Percentiles rank a stretch among this genome's conserved stretches.
Evolutionary conservation across 805 yeast genomes (phyloP).

Genomic region (Candida parachauliodes): DNA sequence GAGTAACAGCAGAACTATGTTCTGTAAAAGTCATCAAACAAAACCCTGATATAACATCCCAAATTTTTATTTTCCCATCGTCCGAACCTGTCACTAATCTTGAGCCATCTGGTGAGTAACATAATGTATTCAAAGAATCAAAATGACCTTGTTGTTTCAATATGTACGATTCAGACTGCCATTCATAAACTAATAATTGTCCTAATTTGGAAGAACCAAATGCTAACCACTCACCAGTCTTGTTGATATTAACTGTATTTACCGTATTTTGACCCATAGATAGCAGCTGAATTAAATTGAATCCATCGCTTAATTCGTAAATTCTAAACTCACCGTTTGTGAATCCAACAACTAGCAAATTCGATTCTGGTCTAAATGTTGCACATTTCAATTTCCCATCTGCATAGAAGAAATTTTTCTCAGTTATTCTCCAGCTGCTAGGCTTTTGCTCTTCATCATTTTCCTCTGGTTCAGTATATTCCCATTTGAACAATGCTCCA

Average conservation of each 20-base stretch:
- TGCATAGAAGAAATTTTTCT: conserved; percentile 70
- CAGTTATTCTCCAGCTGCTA: conserved; percentile 77
- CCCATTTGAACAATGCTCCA: conserved; percentile 93
- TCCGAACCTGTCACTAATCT: conserved; percentile 90
- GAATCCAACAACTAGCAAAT: conserved; percentile 83
- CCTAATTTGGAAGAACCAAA: conserved; percentile 89
- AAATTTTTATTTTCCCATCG: conserved; percentile 93
- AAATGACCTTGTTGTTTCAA: conserved; percentile 97
- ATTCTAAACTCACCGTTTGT: conserved; percentile 85
- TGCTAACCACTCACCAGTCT: conserved; percentile 94
- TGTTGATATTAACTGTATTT: conserved; percentile 74
- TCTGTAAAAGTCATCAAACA: conserved; percentile 89
- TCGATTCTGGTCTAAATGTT: conserved; percentile 71
- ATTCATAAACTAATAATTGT: conserved; percentile 94
- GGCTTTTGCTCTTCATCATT: conserved; percentile 33
- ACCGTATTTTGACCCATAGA: conserved; percentile 91
- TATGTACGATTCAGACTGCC: conserved; percentile 97
- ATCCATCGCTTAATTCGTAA: conserved; percentile 74
- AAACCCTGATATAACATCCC: conserved; percentile 94
- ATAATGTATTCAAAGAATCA: conserved; percentile 78
- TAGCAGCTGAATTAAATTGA: conserved; percentile 76
- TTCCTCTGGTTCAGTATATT: conserved; percentile 51
- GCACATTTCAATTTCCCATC: conserved; percentile 75
- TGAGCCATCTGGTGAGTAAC: conserved; percentile 94
- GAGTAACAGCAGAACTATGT: conserved; percentile 85